Conservation (phyloP, 257 asterid genomes). For the Rhazya stricta region DNA sequence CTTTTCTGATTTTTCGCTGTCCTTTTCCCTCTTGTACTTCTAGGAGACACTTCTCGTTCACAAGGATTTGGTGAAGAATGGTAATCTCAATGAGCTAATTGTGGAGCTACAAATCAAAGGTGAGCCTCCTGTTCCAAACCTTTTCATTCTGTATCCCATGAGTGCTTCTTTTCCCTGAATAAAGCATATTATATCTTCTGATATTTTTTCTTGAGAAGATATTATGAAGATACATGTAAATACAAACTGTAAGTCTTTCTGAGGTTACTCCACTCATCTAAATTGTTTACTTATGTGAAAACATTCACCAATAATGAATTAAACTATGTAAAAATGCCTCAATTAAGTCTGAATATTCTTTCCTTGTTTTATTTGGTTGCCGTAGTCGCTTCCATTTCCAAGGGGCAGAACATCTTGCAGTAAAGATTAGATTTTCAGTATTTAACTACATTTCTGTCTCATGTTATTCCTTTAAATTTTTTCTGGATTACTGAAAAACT, state of each 20-base stretch:
- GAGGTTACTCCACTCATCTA: not conserved
- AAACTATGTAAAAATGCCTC: not conserved
- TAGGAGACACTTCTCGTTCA: slow-evolving; percentile 82
- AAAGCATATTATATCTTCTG: not conserved
- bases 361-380: not conserved
- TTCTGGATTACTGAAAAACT: not conserved
- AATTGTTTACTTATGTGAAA: not conserved
- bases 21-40: not conserved
- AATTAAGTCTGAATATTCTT: not conserved
- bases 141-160: not conserved
- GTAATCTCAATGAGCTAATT: slow-evolving; percentile 50
- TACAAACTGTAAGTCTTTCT: not conserved
- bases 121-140: slow-evolving; percentile 9
- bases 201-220: not conserved
- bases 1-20: slow-evolving; percentile 3
- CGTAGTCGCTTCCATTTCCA: not conserved
- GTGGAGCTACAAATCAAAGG: slow-evolving; percentile 68
- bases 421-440: not conserved
- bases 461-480: not conserved
- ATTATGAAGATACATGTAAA: not conserved
- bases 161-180: not conserved
- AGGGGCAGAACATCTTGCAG: not conserved
- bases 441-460: not conserved
- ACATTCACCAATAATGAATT: not conserved
- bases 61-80: slow-evolving; percentile 46